Conservation (phyloP, 2,329 filamentous ascomycete genomes). For the Aspergillus spinulosporus region DNA sequence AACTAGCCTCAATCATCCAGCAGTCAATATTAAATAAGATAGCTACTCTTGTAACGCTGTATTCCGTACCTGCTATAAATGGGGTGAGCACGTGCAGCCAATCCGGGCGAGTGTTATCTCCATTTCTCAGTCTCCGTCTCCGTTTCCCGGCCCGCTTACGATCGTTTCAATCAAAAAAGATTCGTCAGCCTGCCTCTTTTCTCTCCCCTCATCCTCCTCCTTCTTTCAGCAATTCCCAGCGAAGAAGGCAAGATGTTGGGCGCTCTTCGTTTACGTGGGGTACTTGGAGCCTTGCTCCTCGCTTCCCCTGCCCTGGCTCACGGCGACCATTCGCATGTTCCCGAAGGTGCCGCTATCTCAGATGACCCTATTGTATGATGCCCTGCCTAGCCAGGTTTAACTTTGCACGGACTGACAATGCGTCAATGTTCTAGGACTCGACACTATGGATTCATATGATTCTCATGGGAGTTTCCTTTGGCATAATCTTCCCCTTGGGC, state of each 20-base stretch:
- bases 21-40: no score
- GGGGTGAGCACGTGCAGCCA: constrained; percentile 10
- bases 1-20: no score
- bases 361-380: constrained; percentile 67
- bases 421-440: constrained; percentile 57
- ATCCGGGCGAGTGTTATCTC: constrained; percentile 15
- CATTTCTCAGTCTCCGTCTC: constrained; percentile 5
- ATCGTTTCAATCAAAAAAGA: not conserved
- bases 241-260: constrained; percentile 20
- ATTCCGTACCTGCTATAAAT: not conserved
- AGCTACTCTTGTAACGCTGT: not conserved
- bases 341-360: constrained; percentile 69
- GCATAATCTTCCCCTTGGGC: constrained; percentile 86
- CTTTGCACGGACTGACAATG: constrained; percentile 12
- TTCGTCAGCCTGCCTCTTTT: constrained; percentile 9
- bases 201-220: constrained; percentile 3
- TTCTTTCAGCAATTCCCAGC: not conserved
- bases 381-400: not conserved
- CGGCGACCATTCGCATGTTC: constrained; percentile 60
- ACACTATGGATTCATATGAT: constrained; percentile 94
- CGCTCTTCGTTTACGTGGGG: constrained; percentile 20
- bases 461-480: constrained; percentile 82
- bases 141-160: not conserved
- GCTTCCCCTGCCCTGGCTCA: constrained; percentile 45
- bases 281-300: constrained; percentile 31